A percentile compares a stretch with the other conserved stretches of the same genome.
Evolutionary conservation across 805 yeast species (phyloP).

Genomic region (Zygosaccharomyces kombuchaensis): DNA sequence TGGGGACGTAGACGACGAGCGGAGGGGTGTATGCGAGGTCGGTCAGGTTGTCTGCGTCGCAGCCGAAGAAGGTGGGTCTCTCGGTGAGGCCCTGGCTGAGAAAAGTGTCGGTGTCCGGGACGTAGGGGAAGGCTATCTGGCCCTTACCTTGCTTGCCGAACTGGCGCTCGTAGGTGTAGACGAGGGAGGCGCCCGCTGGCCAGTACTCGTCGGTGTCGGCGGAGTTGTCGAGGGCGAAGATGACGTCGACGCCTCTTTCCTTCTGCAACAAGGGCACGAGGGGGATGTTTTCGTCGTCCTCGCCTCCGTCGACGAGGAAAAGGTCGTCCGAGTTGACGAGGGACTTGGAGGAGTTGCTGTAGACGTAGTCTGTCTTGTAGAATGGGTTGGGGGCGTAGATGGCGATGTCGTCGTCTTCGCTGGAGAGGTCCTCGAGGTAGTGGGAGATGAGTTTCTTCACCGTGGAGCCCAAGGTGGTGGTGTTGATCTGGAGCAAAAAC

Average conservation of each 20-base stretch:
- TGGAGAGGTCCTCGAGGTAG: conserved; percentile 45
- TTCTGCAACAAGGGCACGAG: conserved; percentile 56
- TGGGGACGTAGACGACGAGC: conserved; percentile 72
- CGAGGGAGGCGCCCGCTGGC: conserved; percentile 67
- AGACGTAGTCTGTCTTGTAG: conserved; percentile 40
- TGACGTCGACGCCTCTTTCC: conserved; percentile 56
- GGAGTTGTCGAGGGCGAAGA: conserved; percentile 64
- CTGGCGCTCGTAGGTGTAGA: conserved; percentile 55
- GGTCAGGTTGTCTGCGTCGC: conserved; percentile 62
- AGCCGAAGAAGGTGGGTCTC: conserved; percentile 79
- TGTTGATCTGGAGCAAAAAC: conserved; percentile 53
- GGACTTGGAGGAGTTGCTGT: conserved; percentile 29
- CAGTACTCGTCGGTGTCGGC: conserved; percentile 59
- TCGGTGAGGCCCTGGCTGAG: conserved; percentile 56
- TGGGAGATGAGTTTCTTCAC: conserved; percentile 43
- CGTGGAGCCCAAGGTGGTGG: conserved; percentile 46
- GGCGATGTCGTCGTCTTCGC: conserved; percentile 62
- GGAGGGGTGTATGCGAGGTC: conserved; percentile 58
- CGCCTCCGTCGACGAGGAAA: conserved; percentile 69
- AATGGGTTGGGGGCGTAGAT: conserved; percentile 71
- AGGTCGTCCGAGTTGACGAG: conserved; percentile 43
- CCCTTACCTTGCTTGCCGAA: conserved; percentile 48
- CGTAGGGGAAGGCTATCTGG: conserved; percentile 66
- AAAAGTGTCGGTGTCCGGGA: conserved; percentile 67
- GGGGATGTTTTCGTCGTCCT: conserved; percentile 62